phyloP scores from a whole-genome alignment of 805 yeast genomes.

The Zygosaccharomyces kombuchaensis region DNA sequence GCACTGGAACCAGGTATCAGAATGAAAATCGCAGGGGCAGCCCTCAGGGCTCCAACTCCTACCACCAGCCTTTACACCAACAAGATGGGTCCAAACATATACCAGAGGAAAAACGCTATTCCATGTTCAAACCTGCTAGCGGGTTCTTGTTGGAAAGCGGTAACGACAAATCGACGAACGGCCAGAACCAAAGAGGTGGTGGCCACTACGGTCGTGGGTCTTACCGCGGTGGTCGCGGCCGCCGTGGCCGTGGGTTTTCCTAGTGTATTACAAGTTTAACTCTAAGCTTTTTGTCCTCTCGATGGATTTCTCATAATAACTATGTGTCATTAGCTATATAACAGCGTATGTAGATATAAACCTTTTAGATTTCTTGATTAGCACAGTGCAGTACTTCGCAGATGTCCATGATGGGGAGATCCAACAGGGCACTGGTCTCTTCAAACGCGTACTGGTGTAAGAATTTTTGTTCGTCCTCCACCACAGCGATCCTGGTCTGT shows the following conservation, averaged over 20 bases:
- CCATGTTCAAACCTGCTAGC: conserved; percentile 34
- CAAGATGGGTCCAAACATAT: conserved; percentile 5
- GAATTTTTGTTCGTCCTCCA: conserved; percentile 17
- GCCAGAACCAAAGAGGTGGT: conserved; percentile 21
- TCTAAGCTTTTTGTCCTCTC: background rate
- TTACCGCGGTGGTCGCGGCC: conserved; percentile 7
- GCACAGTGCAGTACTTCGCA: conserved; percentile 55
- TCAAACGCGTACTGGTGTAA: conserved; percentile 41
- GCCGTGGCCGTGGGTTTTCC: conserved; percentile 11
- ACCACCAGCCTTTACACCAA: conserved; percentile 8
- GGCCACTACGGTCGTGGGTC: conserved; percentile 12
- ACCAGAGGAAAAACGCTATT: conserved; percentile 20
- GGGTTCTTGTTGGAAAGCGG: conserved; percentile 26
- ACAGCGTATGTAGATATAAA: conserved; percentile 8
- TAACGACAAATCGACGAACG: conserved; percentile 10
- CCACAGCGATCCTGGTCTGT: conserved; percentile 40
- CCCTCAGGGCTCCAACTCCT: background rate
- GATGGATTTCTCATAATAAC: conserved; percentile 3
- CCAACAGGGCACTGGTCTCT: conserved; percentile 83
- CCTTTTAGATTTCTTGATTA: conserved; percentile 2
- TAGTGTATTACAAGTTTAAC: background rate
- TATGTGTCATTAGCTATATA: conserved; percentile 5
- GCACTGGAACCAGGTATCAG: conserved; percentile 11
- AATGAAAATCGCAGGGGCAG: conserved; percentile 3
- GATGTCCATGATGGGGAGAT: conserved; percentile 68